These are phyloP conservation scores for Smittium culicis DNA, from an alignment of 371 early-diverging fungal species.

Conservation along the genomic window DNA sequence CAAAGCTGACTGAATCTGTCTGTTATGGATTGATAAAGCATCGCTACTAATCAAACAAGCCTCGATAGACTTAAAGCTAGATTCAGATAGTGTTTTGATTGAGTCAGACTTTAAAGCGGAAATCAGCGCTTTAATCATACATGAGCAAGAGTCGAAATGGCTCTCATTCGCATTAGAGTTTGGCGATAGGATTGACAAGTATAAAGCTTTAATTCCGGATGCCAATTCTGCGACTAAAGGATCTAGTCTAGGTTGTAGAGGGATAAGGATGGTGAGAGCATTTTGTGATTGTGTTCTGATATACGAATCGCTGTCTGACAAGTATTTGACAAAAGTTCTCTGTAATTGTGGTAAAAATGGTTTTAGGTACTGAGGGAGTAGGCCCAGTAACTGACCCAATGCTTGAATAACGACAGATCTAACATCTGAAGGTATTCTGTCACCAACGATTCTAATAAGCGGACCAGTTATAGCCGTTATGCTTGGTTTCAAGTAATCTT, in stretches of 20 bases:
- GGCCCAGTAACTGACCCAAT: constrained; percentile 57
- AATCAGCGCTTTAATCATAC: constrained; percentile 22
- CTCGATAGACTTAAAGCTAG: constrained; percentile 26
- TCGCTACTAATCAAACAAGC: constrained; percentile 7
- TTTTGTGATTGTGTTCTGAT: constrained; percentile 65
- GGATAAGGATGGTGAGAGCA: constrained; percentile 63
- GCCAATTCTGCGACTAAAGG: constrained; percentile 71
- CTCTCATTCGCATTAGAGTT: neutral
- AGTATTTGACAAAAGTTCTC: constrained; percentile 85
- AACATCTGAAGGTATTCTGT: constrained; percentile 78
- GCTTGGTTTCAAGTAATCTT: constrained; percentile 69
- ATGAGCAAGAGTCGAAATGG: constrained; percentile 5
- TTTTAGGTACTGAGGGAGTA: constrained; percentile 72
- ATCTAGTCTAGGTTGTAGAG: constrained; percentile 71
- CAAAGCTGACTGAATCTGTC: constrained; percentile 1
- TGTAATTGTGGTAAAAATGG: constrained; percentile 97
- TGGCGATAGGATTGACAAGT: neutral
- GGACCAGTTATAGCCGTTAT: constrained; percentile 93
- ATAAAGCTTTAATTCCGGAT: constrained; percentile 44
- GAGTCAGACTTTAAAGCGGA: constrained; percentile 21
- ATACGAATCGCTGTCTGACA: constrained; percentile 55
- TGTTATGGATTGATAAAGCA: constrained; percentile 6
- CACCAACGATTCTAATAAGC: constrained; percentile 92
- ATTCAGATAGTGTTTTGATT: constrained; percentile 16
- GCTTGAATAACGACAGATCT: constrained; percentile 82